Conservation (phyloP, 192 early-diverging fungal species). For the Diversispora eburnea region DNA sequence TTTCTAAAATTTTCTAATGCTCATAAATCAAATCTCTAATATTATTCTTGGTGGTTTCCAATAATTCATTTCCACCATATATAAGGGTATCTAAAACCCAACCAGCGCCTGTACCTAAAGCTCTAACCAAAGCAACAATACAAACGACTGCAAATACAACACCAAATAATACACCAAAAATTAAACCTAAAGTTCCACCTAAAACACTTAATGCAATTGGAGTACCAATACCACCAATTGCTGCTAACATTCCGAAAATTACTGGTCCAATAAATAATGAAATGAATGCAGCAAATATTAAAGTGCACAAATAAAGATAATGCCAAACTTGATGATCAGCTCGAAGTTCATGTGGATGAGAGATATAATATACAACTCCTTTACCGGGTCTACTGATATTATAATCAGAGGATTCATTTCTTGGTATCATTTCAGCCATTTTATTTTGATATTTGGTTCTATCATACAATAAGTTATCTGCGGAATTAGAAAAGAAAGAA, state of each 20-base stretch:
- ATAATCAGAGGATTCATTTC: neutral
- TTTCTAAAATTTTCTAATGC: too few relatives aligned
- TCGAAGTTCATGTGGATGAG: constrained; percentile 16
- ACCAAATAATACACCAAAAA: constrained; percentile 17
- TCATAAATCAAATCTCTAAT: too few relatives aligned
- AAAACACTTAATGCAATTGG: constrained; percentile 16
- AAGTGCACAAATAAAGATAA: constrained; percentile 15
- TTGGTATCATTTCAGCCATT: neutral
- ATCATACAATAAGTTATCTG: too few relatives aligned
- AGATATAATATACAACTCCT: constrained; percentile 10
- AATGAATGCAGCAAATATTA: constrained; percentile 16
- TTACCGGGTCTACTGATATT: neutral
- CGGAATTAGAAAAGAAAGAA: too few relatives aligned
- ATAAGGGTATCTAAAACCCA: constrained; percentile 25
- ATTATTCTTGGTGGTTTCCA: neutral
- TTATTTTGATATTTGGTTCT: neutral
- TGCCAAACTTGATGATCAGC: constrained; percentile 23
- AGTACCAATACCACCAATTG: constrained; percentile 23
- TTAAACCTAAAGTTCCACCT: constrained; percentile 1
- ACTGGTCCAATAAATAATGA: constrained; percentile 27
- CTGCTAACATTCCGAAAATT: constrained; percentile 25
- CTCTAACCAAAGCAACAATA: constrained; percentile 20
- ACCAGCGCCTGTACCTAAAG: constrained; percentile 6
- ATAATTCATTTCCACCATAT: constrained; percentile 24
- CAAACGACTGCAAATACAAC: constrained; percentile 24